Conservation (phyloP, 116 monocot genomes). For the Iris pallida region DNA sequence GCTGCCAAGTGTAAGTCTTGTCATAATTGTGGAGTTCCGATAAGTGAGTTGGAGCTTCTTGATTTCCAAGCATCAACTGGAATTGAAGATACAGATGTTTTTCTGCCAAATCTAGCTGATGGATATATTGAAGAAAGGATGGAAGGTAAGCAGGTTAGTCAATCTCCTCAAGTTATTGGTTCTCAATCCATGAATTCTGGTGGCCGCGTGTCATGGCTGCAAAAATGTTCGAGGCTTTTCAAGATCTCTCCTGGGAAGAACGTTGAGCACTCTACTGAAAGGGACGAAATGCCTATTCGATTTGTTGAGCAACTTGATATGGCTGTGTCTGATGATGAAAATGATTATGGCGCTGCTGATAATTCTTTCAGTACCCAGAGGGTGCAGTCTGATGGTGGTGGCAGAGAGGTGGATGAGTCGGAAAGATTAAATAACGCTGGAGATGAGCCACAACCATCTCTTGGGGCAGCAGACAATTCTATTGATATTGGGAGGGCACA, state of each 20-base stretch:
- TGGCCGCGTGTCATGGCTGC: constrained; percentile 63
- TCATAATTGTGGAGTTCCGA: constrained; percentile 61
- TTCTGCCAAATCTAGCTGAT: constrained; percentile 53
- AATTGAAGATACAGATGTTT: constrained; percentile 35
- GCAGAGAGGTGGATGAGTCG: constrained; percentile 16
- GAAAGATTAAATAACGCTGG: constrained; percentile 19
- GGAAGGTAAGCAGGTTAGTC: constrained; percentile 21
- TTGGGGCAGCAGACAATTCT: constrained; percentile 41
- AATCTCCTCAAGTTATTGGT: constrained; percentile 26
- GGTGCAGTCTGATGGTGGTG: constrained; percentile 16
- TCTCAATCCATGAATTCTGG: constrained; percentile 36
- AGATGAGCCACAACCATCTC: constrained; percentile 40
- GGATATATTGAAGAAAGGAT: constrained; percentile 38
- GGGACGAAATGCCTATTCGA: constrained; percentile 14
- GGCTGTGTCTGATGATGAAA: constrained; percentile 28
- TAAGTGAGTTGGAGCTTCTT: constrained; percentile 44
- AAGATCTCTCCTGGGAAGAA: constrained; percentile 66
- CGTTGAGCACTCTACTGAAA: constrained; percentile 20
- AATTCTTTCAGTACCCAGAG: constrained; percentile 23
- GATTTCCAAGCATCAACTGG: constrained; percentile 25
- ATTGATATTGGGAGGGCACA: constrained; percentile 13
- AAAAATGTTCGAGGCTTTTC: constrained; percentile 63
- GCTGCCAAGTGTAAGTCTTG: constrained; percentile 58
- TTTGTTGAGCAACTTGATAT: constrained; percentile 35
- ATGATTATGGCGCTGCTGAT: constrained; percentile 13